These are phyloP conservation scores for Plasmopara halstedii DNA, from an alignment of 352 stramenopile species.

Conservation along the genomic window DNA sequence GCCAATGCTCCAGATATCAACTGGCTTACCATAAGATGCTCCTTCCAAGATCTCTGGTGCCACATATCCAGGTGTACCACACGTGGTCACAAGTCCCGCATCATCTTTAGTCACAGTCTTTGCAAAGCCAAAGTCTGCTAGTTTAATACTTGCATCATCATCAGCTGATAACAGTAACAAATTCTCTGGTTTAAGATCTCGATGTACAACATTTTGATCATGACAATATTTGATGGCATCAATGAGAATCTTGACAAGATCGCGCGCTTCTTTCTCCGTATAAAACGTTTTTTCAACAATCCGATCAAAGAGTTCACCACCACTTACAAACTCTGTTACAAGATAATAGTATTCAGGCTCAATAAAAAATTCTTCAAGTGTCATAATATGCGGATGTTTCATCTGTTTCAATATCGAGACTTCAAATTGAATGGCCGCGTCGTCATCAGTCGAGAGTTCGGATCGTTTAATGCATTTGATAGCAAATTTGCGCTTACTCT, in stretches of 20 bases:
- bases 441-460: constrained; percentile 66
- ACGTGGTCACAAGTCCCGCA: constrained; percentile 58
- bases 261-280: constrained; percentile 76
- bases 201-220: constrained; percentile 78
- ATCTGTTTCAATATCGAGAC: constrained; percentile 80
- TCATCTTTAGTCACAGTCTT: constrained; percentile 73
- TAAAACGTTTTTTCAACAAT: constrained; percentile 87
- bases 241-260: constrained; percentile 76
- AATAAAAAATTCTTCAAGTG: constrained; percentile 85
- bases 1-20: constrained; percentile 84
- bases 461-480: constrained; percentile 86
- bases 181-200: constrained; percentile 84
- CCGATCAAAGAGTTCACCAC: constrained; percentile 86
- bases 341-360: constrained; percentile 86
- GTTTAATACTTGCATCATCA: constrained; percentile 86
- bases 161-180: constrained; percentile 72
- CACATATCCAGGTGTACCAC: constrained; percentile 71
- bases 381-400: constrained; percentile 88
- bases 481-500: constrained; percentile 72
- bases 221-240: constrained; percentile 84
- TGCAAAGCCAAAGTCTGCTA: constrained; percentile 91
- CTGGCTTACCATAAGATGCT: constrained; percentile 67
- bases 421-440: constrained; percentile 71
- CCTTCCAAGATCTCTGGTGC: constrained; percentile 82
- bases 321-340: constrained; percentile 81